Evolutionary conservation across 495 filamentous ascomycete genomes (phyloP), one percentile per base, ranked within the genome.

Genomic region (Mycothermus thermophilus): DNA sequence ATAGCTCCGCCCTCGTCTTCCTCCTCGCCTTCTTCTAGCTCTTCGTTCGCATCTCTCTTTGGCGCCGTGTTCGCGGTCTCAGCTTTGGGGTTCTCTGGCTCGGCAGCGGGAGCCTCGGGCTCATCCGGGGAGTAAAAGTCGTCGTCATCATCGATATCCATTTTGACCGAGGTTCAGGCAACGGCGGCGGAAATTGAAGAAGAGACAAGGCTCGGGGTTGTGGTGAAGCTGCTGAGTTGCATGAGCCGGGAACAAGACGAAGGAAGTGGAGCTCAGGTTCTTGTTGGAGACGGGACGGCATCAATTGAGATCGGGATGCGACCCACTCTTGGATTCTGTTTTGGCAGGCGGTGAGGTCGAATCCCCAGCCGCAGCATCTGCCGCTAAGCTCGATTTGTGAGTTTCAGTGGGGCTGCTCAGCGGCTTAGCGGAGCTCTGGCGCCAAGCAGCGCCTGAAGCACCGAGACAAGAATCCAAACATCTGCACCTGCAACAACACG

Each of bases 1-100:
- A 83, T 83, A 35, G 80, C 78, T 18, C 75, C 76, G 2, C 72
- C 72, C 41, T 83, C 77, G 30, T 80, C 81, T 37, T 77, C 72
- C 44, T 73, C 71, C 28, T 76, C 71, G 17, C 67, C 60, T 30
- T 70, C 69, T 50, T 74, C 71, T 32, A 74, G 52, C 38, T 72
- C 70, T 16, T 66, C 66, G 30, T 59, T 49, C 2, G 34, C 34
- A 26, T 54, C 55, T 8, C 37, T 34, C 35, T 58, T 54, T 25
- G 46, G 17, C 7, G 41, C 18, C 0, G 30, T 23, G 16, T 43
- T 8, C 27, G 42, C 32, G 27, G 44, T 19, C n/a, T 30, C 27
- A 8, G 37, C 18, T 12, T 43, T 4, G 9, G 41, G n/a, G n/a
- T n/a, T n/a, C n/a, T n/a, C 15, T 27, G 50, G 33, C 26, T 56